Percentiles rank a stretch among this genome's conserved stretches.
Conservation (phyloP, 106 monocot species). For the Dactylorhiza incarnata region DNA sequence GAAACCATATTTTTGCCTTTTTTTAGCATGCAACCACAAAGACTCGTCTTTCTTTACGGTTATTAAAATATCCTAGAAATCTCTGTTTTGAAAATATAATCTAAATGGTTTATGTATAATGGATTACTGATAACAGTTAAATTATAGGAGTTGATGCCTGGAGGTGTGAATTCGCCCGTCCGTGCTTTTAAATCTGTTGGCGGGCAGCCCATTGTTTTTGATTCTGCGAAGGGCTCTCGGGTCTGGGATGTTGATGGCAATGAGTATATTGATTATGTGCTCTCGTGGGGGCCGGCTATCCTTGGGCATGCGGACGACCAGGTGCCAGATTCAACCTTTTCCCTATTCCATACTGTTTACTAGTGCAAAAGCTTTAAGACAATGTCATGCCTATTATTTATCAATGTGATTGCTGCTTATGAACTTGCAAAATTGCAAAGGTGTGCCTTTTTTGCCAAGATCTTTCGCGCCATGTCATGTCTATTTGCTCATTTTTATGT, state of each 20-base stretch:
- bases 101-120: background rate
- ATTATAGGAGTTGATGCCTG: slow-evolving; percentile 58
- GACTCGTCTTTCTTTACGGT: background rate
- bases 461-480: background rate
- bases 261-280: slow-evolving; percentile 91
- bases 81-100: background rate
- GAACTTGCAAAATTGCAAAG: background rate
- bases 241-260: slow-evolving; percentile 79
- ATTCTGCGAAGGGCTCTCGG: slow-evolving; percentile 59
- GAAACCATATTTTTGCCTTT: background rate
- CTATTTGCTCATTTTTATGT: background rate
- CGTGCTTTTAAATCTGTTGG: slow-evolving; percentile 74
- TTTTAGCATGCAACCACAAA: background rate
- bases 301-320: slow-evolving; percentile 95
- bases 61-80: background rate
- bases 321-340: slow-evolving; percentile 23
- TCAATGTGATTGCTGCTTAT: background rate
- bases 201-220: slow-evolving; percentile 66
- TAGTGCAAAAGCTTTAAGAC: background rate
- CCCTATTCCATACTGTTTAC: background rate
- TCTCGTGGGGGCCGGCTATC: slow-evolving; percentile 97
- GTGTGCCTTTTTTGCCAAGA: background rate
- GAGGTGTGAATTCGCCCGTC: slow-evolving; percentile 72
- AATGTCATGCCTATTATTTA: background rate
- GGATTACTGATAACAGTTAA: background rate